phyloP scores from a whole-genome alignment of 2,329 filamentous ascomycete species.

The Aureobasidium pullulans region DNA sequence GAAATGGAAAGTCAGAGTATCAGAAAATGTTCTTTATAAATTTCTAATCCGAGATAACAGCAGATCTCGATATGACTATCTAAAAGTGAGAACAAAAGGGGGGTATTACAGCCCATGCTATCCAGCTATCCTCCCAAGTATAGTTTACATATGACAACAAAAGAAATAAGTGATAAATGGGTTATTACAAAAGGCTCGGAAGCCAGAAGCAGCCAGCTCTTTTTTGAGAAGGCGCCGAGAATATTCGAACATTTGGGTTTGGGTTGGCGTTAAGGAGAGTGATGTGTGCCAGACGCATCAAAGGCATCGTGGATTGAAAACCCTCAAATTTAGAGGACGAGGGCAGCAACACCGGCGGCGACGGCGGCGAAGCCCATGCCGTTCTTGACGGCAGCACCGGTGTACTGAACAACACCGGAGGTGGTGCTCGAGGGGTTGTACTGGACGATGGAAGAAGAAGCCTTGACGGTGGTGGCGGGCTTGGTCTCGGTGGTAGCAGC shows the following conservation, averaged over 20 bases:
- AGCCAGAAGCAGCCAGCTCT: no score
- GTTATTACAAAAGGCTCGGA: neutral
- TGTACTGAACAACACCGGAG: neutral
- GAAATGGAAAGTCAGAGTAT: no score
- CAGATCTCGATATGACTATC: neutral
- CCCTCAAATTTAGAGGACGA: conserved; percentile 1
- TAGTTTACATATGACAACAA: conserved; percentile 1
- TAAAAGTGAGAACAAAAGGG: neutral
- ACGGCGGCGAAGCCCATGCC: conserved; percentile 6
- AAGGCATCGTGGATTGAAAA: neutral
- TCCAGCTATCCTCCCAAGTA: neutral
- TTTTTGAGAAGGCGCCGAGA: neutral
- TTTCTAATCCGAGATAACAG: neutral
- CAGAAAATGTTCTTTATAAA: no score
- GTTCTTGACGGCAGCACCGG: conserved; percentile 14
- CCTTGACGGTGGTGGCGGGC: neutral
- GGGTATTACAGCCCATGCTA: neutral
- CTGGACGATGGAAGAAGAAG: neutral
- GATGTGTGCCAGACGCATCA: conserved; percentile 7
- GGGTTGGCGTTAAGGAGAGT: neutral
- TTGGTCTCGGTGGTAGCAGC: neutral
- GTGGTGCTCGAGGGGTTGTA: neutral
- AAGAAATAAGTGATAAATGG: neutral
- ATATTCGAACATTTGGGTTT: neutral
- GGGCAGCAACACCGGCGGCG: conserved; percentile 8